Conservation (phyloP, 2,329 filamentous ascomycete genomes). For the Chaetomium olivaceum region DNA sequence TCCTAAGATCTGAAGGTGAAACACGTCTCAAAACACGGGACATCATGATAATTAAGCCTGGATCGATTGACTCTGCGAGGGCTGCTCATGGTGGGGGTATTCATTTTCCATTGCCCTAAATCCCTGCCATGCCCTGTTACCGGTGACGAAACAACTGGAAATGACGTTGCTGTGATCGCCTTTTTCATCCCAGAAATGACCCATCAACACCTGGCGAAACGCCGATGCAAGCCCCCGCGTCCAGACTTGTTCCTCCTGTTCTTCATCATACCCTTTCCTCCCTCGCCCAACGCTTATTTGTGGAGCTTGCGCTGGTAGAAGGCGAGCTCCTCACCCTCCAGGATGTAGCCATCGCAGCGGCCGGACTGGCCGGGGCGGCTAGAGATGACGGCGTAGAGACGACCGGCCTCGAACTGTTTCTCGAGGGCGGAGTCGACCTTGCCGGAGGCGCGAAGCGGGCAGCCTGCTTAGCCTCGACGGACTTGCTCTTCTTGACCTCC, state of each 20-base stretch:
- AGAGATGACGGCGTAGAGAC: constrained; percentile 89
- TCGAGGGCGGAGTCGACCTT: constrained; percentile 93
- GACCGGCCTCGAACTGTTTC: constrained; percentile 99
- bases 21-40: neutral
- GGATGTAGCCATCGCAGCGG: constrained; percentile 93
- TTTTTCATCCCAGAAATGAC: constrained; percentile 26
- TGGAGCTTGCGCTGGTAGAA: constrained; percentile 99
- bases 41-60: constrained; percentile 14
- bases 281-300: constrained; percentile 64
- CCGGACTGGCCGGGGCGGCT: constrained; percentile 96
- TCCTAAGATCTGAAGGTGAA: neutral
- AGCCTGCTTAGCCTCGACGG: constrained; percentile 94
- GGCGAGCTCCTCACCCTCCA: constrained; percentile 98
- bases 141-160: constrained; percentile 31
- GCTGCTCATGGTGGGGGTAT: constrained; percentile 29
- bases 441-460: constrained; percentile 77
- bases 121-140: constrained; percentile 31
- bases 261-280: constrained; percentile 6
- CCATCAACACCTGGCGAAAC: constrained; percentile 33
- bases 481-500: constrained; percentile 90
- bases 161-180: constrained; percentile 24
- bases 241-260: constrained; percentile 27
- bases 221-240: constrained; percentile 29
- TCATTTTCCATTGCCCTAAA: constrained; percentile 33
- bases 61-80: constrained; percentile 24